These are phyloP conservation scores for Abortiporus biennis DNA, from an alignment of 1,284 basidiomycete genomes.

Conservation along the genomic window DNA sequence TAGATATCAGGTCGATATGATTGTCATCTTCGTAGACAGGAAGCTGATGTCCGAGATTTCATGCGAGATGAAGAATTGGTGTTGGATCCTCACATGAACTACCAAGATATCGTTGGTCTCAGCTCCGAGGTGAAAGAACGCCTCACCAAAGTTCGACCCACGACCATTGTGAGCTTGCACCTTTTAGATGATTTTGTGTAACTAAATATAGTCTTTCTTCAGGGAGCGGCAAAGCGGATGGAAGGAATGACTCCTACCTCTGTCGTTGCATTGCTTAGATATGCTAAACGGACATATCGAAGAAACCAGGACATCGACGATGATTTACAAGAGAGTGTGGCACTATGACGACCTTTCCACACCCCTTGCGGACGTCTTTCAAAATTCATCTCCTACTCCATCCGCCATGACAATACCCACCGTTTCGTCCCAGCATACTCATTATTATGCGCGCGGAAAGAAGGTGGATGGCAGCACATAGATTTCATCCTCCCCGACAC, in stretches of 20 bases:
- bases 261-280: constrained; percentile 55
- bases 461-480: no score
- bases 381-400: no score
- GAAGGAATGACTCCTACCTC: constrained; percentile 82
- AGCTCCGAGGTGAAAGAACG: constrained; percentile 75
- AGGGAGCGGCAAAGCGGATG: constrained; percentile 84
- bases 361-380: no score
- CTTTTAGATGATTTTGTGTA: background rate
- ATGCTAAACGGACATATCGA: constrained; percentile 54
- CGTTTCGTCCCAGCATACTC: no score
- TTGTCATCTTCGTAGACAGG: constrained; percentile 61
- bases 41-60: constrained; percentile 73
- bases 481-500: no score
- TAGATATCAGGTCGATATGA: constrained; percentile 47
- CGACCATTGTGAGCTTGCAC: constrained; percentile 54
- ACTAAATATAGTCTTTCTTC: background rate
- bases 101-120: constrained; percentile 56
- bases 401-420: no score
- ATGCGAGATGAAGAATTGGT: constrained; percentile 69
- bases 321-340: no score
- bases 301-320: no score
- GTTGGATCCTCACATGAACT: constrained; percentile 70
- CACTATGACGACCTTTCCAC: no score
- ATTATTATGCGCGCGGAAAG: no score
- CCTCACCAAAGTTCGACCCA: constrained; percentile 53